Evolutionary conservation across 805 yeast genomes (phyloP).

Genomic region (Ogataea nitratoaversa): DNA sequence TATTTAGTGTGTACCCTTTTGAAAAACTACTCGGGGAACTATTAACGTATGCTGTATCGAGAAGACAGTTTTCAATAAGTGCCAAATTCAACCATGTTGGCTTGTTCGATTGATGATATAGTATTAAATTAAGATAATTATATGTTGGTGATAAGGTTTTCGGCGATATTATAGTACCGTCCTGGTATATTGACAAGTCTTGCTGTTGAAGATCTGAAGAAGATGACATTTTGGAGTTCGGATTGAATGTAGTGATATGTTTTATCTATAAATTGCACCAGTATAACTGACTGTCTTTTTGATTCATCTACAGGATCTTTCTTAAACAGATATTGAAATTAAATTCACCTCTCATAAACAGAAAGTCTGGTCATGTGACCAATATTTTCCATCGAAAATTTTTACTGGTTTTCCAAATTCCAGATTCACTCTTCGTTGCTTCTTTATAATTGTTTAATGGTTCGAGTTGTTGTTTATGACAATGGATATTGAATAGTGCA

Average conservation of each 20-base stretch:
- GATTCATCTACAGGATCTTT: too few relatives aligned
- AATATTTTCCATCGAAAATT: too few relatives aligned
- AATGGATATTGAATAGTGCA: too few relatives aligned
- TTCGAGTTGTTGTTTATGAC: too few relatives aligned
- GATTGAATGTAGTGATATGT: too few relatives aligned
- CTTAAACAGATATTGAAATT: too few relatives aligned
- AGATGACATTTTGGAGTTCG: slow-evolving; percentile 13
- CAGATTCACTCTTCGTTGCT: too few relatives aligned
- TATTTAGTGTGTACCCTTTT: background rate
- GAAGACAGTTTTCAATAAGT: slow-evolving; percentile 46
- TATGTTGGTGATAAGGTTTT: slow-evolving; percentile 13
- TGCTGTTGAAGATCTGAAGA: slow-evolving; percentile 44
- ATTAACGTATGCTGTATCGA: slow-evolving; percentile 44
- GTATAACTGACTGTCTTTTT: too few relatives aligned
- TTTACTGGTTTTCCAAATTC: too few relatives aligned
- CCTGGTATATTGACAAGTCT: slow-evolving; percentile 50
- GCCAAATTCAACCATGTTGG: slow-evolving; percentile 62
- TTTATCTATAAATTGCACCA: too few relatives aligned
- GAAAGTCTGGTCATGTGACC: background rate
- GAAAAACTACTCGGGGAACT: slow-evolving; percentile 25
- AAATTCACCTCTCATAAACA: too few relatives aligned
- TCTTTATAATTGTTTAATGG: too few relatives aligned
- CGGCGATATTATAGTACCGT: slow-evolving; percentile 41
- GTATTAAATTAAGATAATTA: slow-evolving; percentile 31
- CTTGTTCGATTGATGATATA: slow-evolving; percentile 48